Evolutionary conservation across 192 early-diverging fungal genomes (phyloP), one percentile per base, ranked within the genome.

Genomic region (Lobosporangium transversale): DNA sequence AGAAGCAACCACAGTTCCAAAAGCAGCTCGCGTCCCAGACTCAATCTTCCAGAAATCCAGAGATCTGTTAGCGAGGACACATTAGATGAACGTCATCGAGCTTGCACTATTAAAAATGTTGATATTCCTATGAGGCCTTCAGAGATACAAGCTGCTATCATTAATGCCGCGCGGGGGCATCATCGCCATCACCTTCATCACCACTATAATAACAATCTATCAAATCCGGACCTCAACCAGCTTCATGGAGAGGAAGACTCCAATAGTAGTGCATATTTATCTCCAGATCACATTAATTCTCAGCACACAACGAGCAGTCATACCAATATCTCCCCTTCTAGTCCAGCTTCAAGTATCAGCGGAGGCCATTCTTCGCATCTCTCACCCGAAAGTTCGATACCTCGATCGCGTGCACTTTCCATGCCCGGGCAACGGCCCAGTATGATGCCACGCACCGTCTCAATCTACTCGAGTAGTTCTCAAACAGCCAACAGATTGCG

Each of bases 391-490:
- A 52, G 58, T 4, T 14, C 50, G 6, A 17, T 48, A 7, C 35
- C 52, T 48, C 63, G 73, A 12, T 66, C 73, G 7, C 73, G 73
- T 21, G 73, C 73, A 1, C 37, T 76, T 8, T 76, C 73, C 2
- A 67, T 67, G 65, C 73, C 73, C 7, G 73, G 64, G 24, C 57
- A 76, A 35, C 43, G 73, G 20, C 73, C 73, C 47, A 60, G 9
- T 15, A 66, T 48, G 45, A 59, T 76, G 64, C 73, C 73, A 9
- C 58, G 64, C 7, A 76, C 73, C 0, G 73, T 76, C 12, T 76
- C 73, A 2, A 76, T 76, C 27, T 76, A 76, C 51, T 76, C 73
- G 4, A 76, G 73, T 45, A 67, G 64, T 27, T 76, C 73, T 1
- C 73, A 76, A 17, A 76, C 73, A 4, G 73, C 73, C 29, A 76